Conservation (phyloP, 352 stramenopile species). For the Globisporangium spiculum region DNA sequence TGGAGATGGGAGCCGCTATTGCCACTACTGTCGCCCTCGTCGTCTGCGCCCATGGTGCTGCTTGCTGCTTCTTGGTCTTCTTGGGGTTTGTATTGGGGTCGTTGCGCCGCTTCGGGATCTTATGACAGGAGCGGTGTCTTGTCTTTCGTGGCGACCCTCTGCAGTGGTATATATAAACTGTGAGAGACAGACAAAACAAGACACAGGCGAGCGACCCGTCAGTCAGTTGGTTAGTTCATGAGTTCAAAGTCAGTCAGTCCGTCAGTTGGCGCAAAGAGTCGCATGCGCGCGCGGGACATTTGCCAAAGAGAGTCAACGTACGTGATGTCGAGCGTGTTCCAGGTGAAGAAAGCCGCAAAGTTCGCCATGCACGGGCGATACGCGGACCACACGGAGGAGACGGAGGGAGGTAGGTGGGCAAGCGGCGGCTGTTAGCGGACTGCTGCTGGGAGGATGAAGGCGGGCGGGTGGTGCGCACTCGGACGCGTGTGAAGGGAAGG, state of each 20-base stretch:
- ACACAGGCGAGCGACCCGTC: background rate
- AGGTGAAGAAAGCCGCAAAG: conserved; percentile 23
- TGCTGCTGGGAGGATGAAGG: background rate
- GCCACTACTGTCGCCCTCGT: conserved; percentile 21
- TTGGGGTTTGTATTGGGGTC: background rate
- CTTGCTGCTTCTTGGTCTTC: background rate
- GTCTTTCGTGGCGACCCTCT: background rate
- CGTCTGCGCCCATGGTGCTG: conserved; percentile 16
- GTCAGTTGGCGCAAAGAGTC: no score
- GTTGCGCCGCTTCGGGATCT: conserved; percentile 16
- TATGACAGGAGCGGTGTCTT: conserved; percentile 4
- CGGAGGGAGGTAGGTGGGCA: background rate
- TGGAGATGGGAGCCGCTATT: conserved; percentile 17
- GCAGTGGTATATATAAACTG: conserved; percentile 18
- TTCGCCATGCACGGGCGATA: conserved; percentile 19
- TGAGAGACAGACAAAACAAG: background rate
- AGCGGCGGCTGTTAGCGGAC: background rate
- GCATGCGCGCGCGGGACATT: no score
- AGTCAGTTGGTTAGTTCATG: background rate
- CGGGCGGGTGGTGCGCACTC: background rate
- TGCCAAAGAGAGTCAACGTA: conserved; percentile 4
- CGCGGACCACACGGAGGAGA: background rate
- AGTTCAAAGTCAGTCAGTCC: no score
- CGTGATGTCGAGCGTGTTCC: conserved; percentile 24
- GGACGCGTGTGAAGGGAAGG: background rate